phyloP scores from a whole-genome alignment of 805 yeast genomes.

The Scheffersomyces amazonensis region DNA sequence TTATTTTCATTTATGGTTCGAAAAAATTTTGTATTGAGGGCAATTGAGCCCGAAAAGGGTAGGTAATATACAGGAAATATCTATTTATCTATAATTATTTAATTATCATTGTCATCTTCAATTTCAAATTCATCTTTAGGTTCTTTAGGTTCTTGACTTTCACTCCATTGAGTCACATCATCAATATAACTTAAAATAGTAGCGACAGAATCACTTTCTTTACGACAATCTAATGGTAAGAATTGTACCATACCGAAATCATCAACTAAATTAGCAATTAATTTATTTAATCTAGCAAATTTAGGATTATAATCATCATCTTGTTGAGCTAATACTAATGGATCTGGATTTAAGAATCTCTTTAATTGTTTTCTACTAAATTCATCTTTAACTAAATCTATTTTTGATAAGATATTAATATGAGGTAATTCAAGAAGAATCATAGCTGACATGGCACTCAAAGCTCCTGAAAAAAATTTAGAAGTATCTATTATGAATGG shows the following conservation, averaged over 20 bases:
- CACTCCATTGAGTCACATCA: slow-evolving; percentile 98
- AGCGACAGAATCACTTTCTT: slow-evolving; percentile 70
- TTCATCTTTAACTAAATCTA: slow-evolving; percentile 81
- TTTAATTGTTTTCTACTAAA: slow-evolving; percentile 74
- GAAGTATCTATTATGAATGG: slow-evolving; percentile 88
- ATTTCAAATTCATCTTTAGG: slow-evolving; percentile 74
- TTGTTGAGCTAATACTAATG: slow-evolving; percentile 60
- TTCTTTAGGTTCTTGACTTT: slow-evolving; percentile 93
- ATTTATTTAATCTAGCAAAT: slow-evolving; percentile 67
- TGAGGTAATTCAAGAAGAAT: slow-evolving; percentile 92
- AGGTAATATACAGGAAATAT: background rate
- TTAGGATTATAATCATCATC: slow-evolving; percentile 50
- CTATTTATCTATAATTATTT: too few species aligned
- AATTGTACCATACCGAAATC: slow-evolving; percentile 99
- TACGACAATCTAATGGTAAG: slow-evolving; percentile 73
- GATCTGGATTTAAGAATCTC: slow-evolving; percentile 88
- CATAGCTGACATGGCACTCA: slow-evolving; percentile 99
- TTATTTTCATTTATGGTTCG: too few species aligned
- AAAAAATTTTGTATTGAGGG: background rate
- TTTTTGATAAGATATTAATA: slow-evolving; percentile 81
- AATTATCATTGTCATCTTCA: slow-evolving; percentile 56
- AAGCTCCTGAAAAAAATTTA: slow-evolving; percentile 92
- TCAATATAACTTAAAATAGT: slow-evolving; percentile 89
- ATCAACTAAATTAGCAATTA: slow-evolving; percentile 88
- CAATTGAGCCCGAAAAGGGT: too few species aligned